phyloP scores from a whole-genome alignment of 2,329 filamentous ascomycete genomes.

The Hymenoscyphus scutula region DNA sequence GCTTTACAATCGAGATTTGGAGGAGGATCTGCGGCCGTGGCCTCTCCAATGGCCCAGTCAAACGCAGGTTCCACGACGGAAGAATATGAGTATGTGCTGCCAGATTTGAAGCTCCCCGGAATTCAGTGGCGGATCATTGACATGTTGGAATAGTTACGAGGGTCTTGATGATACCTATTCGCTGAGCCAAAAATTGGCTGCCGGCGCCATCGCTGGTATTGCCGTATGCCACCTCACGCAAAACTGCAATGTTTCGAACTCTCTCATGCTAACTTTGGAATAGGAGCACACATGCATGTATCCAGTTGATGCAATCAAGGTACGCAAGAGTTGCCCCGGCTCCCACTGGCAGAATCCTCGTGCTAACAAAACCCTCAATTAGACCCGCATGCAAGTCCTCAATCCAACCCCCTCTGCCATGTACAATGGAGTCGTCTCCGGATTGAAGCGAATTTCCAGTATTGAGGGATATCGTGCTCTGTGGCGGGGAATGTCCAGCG shows the following conservation, averaged over 20 bases:
- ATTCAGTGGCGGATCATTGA: constrained; percentile 24
- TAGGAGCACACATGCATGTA: constrained; percentile 99
- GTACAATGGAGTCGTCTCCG: constrained; percentile 88
- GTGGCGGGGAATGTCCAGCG: constrained; percentile 96
- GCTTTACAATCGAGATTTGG: constrained; percentile 59
- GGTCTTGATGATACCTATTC: constrained; percentile 92
- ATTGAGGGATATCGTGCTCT: constrained; percentile 87
- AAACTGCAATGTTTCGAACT: constrained; percentile 3
- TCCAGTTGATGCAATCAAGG: constrained; percentile 96
- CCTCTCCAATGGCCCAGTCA: constrained; percentile 67
- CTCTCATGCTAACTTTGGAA: constrained; percentile 24
- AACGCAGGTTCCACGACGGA: constrained; percentile 62
- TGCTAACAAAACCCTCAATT: constrained; percentile 24
- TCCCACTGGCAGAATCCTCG: constrained; percentile 6
- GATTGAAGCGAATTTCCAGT: constrained; percentile 86
- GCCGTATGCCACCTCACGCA: constrained; percentile 28
- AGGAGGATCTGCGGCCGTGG: constrained; percentile 64
- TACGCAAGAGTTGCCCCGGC: constrained; percentile 39
- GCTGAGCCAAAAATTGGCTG: constrained; percentile 89
- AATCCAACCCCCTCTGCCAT: constrained; percentile 77
- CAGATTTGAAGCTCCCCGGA: background rate
- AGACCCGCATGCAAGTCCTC: constrained; percentile 98
- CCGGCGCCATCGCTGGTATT: constrained; percentile 86
- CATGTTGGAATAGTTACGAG: constrained; percentile 65
- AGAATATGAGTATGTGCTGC: constrained; percentile 57